phyloP scores from a whole-genome alignment of 2,329 filamentous ascomycete genomes.

The Orbilia quercus region DNA sequence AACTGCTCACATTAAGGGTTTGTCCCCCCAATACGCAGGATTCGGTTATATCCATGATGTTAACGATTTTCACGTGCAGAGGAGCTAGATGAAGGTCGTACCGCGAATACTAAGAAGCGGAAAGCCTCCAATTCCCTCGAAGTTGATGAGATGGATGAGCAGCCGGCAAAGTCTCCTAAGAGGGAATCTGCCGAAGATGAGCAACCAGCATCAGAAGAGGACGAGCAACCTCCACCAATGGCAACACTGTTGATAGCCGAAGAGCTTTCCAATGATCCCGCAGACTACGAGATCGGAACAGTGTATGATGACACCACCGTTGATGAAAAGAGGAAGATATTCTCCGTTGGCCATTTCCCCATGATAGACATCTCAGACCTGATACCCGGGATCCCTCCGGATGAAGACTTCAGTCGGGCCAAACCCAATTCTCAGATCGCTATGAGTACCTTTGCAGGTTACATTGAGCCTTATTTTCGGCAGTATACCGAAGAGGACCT shows the following conservation, averaged over 20 bases:
- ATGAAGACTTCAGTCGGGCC: slow-evolving; percentile 93
- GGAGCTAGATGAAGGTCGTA: slow-evolving; percentile 42
- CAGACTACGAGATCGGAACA: slow-evolving; percentile 89
- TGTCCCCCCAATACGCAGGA: slow-evolving; percentile 1
- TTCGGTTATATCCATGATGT: neutral
- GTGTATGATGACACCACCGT: slow-evolving; percentile 80
- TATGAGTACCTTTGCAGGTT: slow-evolving; percentile 90
- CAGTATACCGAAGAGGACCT: slow-evolving; percentile 92
- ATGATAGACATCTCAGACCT: slow-evolving; percentile 81
- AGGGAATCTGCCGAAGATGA: slow-evolving; percentile 56
- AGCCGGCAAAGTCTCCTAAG: slow-evolving; percentile 54
- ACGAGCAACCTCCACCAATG: slow-evolving; percentile 57
- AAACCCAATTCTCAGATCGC: slow-evolving; percentile 95
- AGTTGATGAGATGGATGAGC: slow-evolving; percentile 51
- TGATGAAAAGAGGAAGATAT: slow-evolving; percentile 87
- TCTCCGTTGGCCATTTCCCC: slow-evolving; percentile 86
- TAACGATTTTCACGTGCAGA: slow-evolving; percentile 24
- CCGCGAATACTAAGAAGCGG: slow-evolving; percentile 59
- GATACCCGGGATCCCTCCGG: slow-evolving; percentile 87
- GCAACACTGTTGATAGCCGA: slow-evolving; percentile 59
- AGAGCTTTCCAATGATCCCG: slow-evolving; percentile 74
- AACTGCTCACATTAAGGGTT: slow-evolving; percentile 57
- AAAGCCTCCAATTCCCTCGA: slow-evolving; percentile 57
- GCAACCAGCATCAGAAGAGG: slow-evolving; percentile 56
- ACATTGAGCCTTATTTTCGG: slow-evolving; percentile 90